Evolutionary conservation across 192 early-diverging fungal genomes (phyloP).

Genomic region (Umbelopsis isabellina): DNA sequence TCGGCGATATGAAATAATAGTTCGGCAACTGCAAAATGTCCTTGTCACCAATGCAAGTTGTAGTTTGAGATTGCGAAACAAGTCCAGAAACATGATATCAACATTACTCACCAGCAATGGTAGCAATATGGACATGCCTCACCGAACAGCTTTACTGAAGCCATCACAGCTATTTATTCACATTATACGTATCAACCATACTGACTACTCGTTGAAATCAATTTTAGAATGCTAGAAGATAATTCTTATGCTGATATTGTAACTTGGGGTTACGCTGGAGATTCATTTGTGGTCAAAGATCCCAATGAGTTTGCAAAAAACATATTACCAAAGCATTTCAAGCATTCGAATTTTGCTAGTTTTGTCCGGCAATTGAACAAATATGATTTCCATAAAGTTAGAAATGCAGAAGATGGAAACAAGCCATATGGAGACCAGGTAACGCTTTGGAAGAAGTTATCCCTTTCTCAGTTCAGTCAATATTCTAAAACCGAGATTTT

Average conservation of each 20-base stretch:
- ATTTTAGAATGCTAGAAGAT: constrained; percentile 71
- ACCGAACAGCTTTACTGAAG: neutral
- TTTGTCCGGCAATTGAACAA: constrained; percentile 79
- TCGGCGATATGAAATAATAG: too few species aligned
- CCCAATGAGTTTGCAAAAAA: constrained; percentile 69
- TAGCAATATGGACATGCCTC: neutral
- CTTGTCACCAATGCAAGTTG: too few species aligned
- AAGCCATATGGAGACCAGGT: constrained; percentile 61
- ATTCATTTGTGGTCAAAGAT: constrained; percentile 73
- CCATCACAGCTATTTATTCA: neutral
- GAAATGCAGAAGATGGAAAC: constrained; percentile 52
- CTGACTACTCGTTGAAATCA: neutral
- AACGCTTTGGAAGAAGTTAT: neutral
- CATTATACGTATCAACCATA: neutral
- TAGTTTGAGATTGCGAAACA: neutral
- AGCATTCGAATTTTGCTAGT: constrained; percentile 71
- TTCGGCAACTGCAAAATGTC: too few species aligned
- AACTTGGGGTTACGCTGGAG: constrained; percentile 64
- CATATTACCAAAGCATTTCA: constrained; percentile 73
- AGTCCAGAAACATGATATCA: neutral
- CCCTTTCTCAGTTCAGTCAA: too few species aligned
- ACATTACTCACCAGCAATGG: neutral
- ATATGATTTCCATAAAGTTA: constrained; percentile 79
- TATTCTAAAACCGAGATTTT: neutral
- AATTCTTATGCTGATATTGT: constrained; percentile 59